Evolutionary conservation across 495 filamentous ascomycete genomes (phyloP).

Genomic region (Penicillium nucicola): DNA sequence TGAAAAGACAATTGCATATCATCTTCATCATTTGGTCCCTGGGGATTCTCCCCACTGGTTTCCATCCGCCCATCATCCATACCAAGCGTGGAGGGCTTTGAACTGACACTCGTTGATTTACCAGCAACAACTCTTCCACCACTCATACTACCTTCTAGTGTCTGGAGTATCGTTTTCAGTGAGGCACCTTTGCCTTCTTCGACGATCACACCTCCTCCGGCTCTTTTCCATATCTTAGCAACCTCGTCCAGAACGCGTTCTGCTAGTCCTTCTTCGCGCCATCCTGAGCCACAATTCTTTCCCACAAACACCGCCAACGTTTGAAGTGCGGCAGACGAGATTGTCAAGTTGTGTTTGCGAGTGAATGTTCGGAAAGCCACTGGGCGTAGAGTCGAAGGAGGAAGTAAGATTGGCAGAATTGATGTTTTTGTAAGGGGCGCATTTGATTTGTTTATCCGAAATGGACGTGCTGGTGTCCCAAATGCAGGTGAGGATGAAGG

Average conservation of each 20-base stretch:
- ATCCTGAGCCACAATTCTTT: constrained; percentile 89
- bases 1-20: constrained; percentile 55
- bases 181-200: constrained; percentile 71
- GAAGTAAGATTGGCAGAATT: constrained; percentile 83
- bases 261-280: constrained; percentile 91
- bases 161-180: constrained; percentile 76
- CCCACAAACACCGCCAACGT: constrained; percentile 85
- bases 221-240: constrained; percentile 83
- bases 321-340: constrained; percentile 83
- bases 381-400: constrained; percentile 80
- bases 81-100: constrained; percentile 10
- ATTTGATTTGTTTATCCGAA: constrained; percentile 42
- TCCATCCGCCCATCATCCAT: constrained; percentile 14
- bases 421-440: constrained; percentile 61
- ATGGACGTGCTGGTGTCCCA: constrained; percentile 74
- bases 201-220: constrained; percentile 79
- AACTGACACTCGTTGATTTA: constrained; percentile 19
- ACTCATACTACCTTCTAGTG: constrained; percentile 77
- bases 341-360: constrained; percentile 93
- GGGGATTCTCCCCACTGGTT: constrained; percentile 5
- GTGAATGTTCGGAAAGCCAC: constrained; percentile 95
- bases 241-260: constrained; percentile 91
- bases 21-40: constrained; percentile 57
- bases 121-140: constrained; percentile 62
- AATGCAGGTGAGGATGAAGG: constrained; percentile 90